phyloP scores from a whole-genome alignment of 257 asterid species.

The Ilex aquifolium region DNA sequence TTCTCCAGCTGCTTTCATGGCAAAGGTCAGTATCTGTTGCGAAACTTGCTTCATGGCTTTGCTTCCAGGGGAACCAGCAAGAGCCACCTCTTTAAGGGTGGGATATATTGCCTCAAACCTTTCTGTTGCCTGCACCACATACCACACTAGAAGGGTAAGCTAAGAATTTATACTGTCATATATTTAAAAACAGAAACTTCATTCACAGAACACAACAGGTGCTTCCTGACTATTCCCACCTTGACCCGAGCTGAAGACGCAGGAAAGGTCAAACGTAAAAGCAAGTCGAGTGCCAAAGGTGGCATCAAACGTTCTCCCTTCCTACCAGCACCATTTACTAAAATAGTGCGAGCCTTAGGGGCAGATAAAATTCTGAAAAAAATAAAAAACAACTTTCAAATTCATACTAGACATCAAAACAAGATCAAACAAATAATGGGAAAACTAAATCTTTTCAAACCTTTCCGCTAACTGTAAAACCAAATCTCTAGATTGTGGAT shows the following conservation, averaged over 20 bases:
- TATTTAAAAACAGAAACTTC: too few species aligned
- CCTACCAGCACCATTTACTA: slow-evolving; percentile 62
- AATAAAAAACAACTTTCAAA: not conserved
- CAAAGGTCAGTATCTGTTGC: slow-evolving; percentile 47
- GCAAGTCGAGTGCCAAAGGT: slow-evolving; percentile 59
- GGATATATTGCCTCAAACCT: slow-evolving; percentile 81
- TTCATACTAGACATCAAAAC: not conserved
- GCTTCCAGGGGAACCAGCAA: slow-evolving; percentile 88
- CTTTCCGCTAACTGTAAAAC: slow-evolving; percentile 81
- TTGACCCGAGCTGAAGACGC: slow-evolving; percentile 60
- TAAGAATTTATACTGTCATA: too few species aligned
- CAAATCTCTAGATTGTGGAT: slow-evolving; percentile 67
- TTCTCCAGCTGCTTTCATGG: slow-evolving; percentile 59
- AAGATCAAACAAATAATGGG: not conserved
- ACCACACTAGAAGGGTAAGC: slow-evolving; percentile 9
- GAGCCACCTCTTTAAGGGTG: slow-evolving; percentile 67
- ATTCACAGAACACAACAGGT: not conserved
- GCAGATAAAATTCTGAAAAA: slow-evolving; percentile 52
- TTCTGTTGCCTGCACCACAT: slow-evolving; percentile 50
- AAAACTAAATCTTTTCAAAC: slow-evolving; percentile 23
- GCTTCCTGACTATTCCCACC: slow-evolving; percentile 30
- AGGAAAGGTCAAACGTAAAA: slow-evolving; percentile 62
- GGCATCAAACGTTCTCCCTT: slow-evolving; percentile 77
- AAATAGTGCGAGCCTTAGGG: slow-evolving; percentile 68
- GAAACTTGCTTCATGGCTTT: slow-evolving; percentile 80